Evolutionary conservation across 805 yeast genomes (phyloP), one percentile per base, ranked within the genome.

Genomic region (Cephaloascus albidus): DNA sequence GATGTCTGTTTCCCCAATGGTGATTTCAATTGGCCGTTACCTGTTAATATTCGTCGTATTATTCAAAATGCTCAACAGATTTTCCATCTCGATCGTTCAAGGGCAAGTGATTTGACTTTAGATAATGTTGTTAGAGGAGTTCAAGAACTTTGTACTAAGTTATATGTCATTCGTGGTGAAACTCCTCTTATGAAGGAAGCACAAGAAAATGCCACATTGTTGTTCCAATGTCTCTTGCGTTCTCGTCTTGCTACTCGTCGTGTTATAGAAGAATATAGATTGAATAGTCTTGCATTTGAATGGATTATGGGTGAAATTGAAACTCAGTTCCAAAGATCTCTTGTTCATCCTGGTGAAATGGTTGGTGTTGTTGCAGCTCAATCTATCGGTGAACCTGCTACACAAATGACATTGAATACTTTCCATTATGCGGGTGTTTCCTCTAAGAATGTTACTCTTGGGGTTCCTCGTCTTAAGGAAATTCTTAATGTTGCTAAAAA

Each of bases 361-460:
- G 97, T 89, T 42, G 97, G 97, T 70, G 95, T 89, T 38, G 76
- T 89, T 54, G 97, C 97, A 39, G 96, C 97, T 2, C 97, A 89
- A 68, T 87, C 96, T 30, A 89, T 89, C 65, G 97, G 97, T 70
- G 97, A 89, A 60, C 97, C 97, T 38, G 96, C 97, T 33, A 89
- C 97, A 26, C 97, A 89, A 63, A 89, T 89, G 97, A 89, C 97
- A 2, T 74, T 89, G 64, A 89, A 89, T 57, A 89, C 97, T 51
- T 89, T 88, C 89, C 96, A 88, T 70, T 88, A 86, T 70, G 96
- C 96, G 15, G 96, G 96, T 81, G 96, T 88, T 43, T 88, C 95
- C 27, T 85, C 96, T 3, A 88, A 87, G 81, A 88, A 88, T 61
- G 96, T 88, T 46, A 88, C 96, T 3, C 76, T 90, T 48, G 96